Percentiles rank a stretch among this genome's conserved stretches.
Evolutionary conservation across 2,329 filamentous ascomycete species (phyloP).

Genomic region (Cordyceps fumosorosea): DNA sequence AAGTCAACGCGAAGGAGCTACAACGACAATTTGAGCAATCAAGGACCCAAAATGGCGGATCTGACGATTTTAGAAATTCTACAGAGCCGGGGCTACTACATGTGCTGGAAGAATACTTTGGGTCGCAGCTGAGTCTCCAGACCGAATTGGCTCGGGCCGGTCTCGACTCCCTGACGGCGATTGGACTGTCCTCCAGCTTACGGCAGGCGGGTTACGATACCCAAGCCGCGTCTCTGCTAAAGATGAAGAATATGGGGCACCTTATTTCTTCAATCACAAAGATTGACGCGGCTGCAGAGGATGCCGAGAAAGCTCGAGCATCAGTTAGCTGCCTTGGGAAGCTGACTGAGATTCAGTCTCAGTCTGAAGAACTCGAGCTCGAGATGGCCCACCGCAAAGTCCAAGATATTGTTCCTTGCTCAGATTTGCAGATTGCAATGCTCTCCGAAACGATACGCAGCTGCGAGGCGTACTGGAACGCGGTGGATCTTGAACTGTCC

Average conservation of each 20-base stretch:
- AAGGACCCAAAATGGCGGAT: background rate
- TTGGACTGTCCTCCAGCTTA: constrained; percentile 54
- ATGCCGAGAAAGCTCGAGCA: background rate
- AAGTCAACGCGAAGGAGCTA: constrained; percentile 65
- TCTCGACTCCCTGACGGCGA: constrained; percentile 49
- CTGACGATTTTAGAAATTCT: background rate
- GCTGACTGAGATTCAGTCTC: background rate
- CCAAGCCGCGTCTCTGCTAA: constrained; percentile 56
- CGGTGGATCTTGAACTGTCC: constrained; percentile 58
- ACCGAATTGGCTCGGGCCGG: background rate
- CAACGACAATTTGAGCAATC: constrained; percentile 39
- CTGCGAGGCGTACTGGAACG: constrained; percentile 66
- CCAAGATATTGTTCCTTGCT: constrained; percentile 54
- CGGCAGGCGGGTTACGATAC: constrained; percentile 49
- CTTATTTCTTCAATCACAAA: constrained; percentile 10
- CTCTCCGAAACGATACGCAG: constrained; percentile 62
- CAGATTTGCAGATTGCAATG: constrained; percentile 72
- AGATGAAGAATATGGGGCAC: constrained; percentile 37
- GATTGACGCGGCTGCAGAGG: constrained; percentile 10
- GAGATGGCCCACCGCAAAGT: constrained; percentile 18
- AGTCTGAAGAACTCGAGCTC: background rate
- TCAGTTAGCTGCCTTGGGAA: background rate
- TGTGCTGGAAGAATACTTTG: constrained; percentile 34
- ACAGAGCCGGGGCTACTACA: background rate
- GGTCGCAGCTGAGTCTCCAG: background rate